Conservation (phyloP, 495 filamentous ascomycete genomes). For the Annulohypoxylon nitens region DNA sequence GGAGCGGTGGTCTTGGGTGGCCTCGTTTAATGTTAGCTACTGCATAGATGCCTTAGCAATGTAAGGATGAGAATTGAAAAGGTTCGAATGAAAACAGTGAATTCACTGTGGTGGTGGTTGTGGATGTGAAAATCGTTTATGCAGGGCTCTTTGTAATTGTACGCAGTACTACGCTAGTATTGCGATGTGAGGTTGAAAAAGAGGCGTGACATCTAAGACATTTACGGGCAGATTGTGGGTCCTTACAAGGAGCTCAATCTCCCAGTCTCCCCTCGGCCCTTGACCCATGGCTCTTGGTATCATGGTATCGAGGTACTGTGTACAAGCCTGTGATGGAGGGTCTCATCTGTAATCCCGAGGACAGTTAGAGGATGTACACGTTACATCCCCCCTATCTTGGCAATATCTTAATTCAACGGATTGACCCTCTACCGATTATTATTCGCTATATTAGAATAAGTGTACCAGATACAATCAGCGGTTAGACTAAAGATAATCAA, state of each 20-base stretch:
- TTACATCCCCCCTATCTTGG: slow-evolving; percentile 20
- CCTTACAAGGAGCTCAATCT: slow-evolving; percentile 19
- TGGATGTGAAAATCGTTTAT: slow-evolving; percentile 8
- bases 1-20: background rate
- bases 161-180: background rate
- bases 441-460: background rate
- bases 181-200: slow-evolving; percentile 45
- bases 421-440: slow-evolving; percentile 16
- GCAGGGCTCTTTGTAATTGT: slow-evolving; percentile 7
- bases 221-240: slow-evolving; percentile 14
- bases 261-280: slow-evolving; percentile 9
- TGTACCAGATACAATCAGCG: slow-evolving; percentile 9
- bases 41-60: slow-evolving; percentile 8
- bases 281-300: slow-evolving; percentile 6
- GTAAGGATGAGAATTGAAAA: background rate
- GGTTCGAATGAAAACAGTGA: slow-evolving; percentile 6
- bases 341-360: background rate
- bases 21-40: slow-evolving; percentile 9
- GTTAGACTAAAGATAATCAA: slow-evolving; percentile 25
- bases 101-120: background rate
- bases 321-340: slow-evolving; percentile 14
- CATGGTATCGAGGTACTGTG: slow-evolving; percentile 2
- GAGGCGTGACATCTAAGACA: slow-evolving; percentile 37
- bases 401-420: slow-evolving; percentile 21
- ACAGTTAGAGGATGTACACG: slow-evolving; percentile 11